Evolutionary conservation across 1,139 yeast species (phyloP).

Genomic region (Sugiyamaella japonica): DNA sequence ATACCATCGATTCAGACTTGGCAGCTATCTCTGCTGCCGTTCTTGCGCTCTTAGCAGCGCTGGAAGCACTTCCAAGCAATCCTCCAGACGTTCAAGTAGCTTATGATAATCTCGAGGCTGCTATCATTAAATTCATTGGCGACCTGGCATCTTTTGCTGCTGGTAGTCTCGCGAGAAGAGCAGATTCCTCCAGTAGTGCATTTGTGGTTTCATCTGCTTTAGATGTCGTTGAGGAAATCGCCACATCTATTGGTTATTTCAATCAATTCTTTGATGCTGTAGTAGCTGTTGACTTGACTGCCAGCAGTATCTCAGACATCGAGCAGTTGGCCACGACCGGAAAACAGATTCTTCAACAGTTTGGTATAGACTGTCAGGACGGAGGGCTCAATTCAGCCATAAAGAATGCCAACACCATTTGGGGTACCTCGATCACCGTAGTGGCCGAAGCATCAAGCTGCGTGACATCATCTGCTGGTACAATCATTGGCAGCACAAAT

Average conservation of each 20-base stretch:
- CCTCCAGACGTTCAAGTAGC: slow-evolving; percentile 5
- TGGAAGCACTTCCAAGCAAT: slow-evolving; percentile 9
- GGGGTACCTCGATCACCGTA: slow-evolving; percentile 5
- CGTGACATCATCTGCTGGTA: not conserved
- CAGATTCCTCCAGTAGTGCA: slow-evolving; percentile 6
- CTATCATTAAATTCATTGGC: slow-evolving; percentile 5
- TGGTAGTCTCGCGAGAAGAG: slow-evolving; percentile 2
- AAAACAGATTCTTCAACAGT: slow-evolving; percentile 8
- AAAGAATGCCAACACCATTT: slow-evolving; percentile 10
- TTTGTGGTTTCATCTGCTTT: slow-evolving; percentile 12
- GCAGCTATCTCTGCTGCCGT: slow-evolving; percentile 16
- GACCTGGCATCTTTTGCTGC: slow-evolving; percentile 11
- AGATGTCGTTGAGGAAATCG: slow-evolving; percentile 9
- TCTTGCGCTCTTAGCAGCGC: slow-evolving; percentile 11
- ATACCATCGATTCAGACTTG: slow-evolving; percentile 8
- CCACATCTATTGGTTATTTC: slow-evolving; percentile 13
- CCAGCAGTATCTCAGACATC: slow-evolving; percentile 10
- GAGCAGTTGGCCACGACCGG: slow-evolving; percentile 11
- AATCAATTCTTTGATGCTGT: not conserved
- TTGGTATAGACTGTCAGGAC: slow-evolving; percentile 15
- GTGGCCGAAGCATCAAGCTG: slow-evolving; percentile 12
- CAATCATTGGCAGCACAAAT: slow-evolving; percentile 3
- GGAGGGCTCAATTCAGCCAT: slow-evolving; percentile 13
- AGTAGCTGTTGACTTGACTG: slow-evolving; percentile 4
- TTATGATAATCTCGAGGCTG: slow-evolving; percentile 8